phyloP scores from a whole-genome alignment of 2,329 filamentous ascomycete species.

The Beauveria pseudobassiana region DNA sequence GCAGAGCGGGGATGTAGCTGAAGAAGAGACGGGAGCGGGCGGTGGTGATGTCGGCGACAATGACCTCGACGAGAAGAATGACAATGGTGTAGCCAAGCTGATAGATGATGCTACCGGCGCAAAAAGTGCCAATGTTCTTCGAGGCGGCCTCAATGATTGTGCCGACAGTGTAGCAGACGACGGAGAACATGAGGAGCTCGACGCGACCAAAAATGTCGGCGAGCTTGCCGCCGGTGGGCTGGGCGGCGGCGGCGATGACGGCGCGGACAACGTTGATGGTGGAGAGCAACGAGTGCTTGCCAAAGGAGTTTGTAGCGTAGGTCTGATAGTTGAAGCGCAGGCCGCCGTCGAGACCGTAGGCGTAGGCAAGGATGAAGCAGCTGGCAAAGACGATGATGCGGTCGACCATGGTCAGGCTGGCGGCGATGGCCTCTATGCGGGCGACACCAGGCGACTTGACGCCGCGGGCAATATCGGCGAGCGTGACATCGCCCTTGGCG shows the following conservation, averaged over 20 bases:
- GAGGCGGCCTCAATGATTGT: slow-evolving; percentile 50
- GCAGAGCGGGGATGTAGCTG: slow-evolving; percentile 53
- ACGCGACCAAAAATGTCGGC: slow-evolving; percentile 57
- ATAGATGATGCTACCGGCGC: slow-evolving; percentile 52
- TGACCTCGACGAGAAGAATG: slow-evolving; percentile 54
- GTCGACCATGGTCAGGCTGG: slow-evolving; percentile 38
- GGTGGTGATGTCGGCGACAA: slow-evolving; percentile 57
- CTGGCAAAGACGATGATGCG: slow-evolving; percentile 44
- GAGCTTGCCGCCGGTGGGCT: slow-evolving; percentile 53
- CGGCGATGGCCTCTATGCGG: slow-evolving; percentile 43
- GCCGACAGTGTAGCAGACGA: slow-evolving; percentile 53
- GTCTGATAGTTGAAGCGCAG: slow-evolving; percentile 48
- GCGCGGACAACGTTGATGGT: slow-evolving; percentile 51
- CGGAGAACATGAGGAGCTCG: slow-evolving; percentile 47
- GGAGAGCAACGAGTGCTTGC: slow-evolving; percentile 46
- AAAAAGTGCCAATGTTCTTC: slow-evolving; percentile 41
- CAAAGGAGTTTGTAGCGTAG: slow-evolving; percentile 42
- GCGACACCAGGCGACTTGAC: slow-evolving; percentile 38
- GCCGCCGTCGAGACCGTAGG: slow-evolving; percentile 47
- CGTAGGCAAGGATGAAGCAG: slow-evolving; percentile 53
- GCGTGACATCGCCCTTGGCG: slow-evolving; percentile 21
- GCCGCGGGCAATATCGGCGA: slow-evolving; percentile 16
- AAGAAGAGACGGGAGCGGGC: slow-evolving; percentile 56
- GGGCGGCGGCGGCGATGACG: slow-evolving; percentile 53
- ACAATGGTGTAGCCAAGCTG: slow-evolving; percentile 57